A percentile compares a stretch with the other conserved stretches of the same genome.
Conservation (phyloP, 139 green algal species). For the Gonium pectorale region DNA sequence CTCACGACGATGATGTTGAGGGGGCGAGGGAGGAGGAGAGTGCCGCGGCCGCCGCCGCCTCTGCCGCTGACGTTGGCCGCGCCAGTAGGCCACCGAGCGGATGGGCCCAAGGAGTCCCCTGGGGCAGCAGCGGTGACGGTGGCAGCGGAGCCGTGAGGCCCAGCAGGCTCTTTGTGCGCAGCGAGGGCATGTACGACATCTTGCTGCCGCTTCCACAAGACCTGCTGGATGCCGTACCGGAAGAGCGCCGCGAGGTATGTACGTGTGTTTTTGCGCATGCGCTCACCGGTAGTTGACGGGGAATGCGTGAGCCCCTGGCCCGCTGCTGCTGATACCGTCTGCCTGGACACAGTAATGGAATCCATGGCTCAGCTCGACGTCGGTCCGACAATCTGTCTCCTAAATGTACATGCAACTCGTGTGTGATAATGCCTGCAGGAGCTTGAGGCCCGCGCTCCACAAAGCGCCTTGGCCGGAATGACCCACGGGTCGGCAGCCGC, state of each 20-base stretch:
- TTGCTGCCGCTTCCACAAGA: conserved; percentile 8
- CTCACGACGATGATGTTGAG: too few species aligned
- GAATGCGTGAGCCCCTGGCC: background rate
- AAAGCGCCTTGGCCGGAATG: background rate
- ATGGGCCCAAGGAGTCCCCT: too few species aligned
- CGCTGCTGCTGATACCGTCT: background rate
- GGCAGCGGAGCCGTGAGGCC: too few species aligned
- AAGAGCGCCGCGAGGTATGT: background rate
- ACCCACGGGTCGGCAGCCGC: background rate
- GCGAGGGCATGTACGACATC: background rate
- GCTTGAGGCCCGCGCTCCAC: too few species aligned
- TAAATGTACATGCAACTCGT: background rate
- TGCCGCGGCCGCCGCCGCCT: too few species aligned
- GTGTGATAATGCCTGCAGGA: too few species aligned
- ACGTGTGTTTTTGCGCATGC: background rate
- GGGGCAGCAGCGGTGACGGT: background rate
- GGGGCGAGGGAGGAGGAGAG: too few species aligned
- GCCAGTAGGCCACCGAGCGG: too few species aligned
- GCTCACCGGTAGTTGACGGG: background rate
- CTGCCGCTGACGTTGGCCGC: too few species aligned
- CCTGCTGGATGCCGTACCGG: background rate
- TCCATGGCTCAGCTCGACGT: background rate
- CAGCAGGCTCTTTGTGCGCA: too few species aligned
- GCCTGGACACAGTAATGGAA: background rate
- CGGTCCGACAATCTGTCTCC: background rate